Evolutionary conservation across 2,329 filamentous ascomycete species (phyloP).

Genomic region (Fusarium neocosmosporiellum): DNA sequence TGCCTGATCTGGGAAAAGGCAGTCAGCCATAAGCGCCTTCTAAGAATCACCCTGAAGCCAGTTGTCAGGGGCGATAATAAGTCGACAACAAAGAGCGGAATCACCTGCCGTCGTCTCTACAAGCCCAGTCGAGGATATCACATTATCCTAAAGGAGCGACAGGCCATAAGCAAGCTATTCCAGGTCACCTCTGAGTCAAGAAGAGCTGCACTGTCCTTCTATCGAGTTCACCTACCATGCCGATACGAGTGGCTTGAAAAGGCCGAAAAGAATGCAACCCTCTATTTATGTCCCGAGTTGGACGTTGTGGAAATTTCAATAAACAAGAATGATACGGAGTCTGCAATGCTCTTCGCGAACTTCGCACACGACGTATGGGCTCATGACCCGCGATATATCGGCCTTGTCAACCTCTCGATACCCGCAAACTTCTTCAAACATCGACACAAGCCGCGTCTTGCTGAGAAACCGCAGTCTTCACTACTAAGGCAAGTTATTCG

Average conservation of each 20-base stretch:
- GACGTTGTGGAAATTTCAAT: background rate
- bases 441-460: background rate
- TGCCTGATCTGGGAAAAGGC: background rate
- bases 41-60: background rate
- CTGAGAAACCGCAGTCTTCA: background rate
- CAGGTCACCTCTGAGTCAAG: background rate
- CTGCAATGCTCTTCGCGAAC: background rate
- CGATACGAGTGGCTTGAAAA: background rate
- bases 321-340: background rate
- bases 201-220: background rate
- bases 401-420: background rate
- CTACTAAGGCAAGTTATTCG: background rate
- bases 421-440: background rate
- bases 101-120: fast-evolving
- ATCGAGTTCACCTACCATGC: background rate
- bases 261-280: background rate
- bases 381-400: background rate
- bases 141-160: background rate
- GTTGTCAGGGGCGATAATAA: background rate
- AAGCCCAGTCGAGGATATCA: background rate
- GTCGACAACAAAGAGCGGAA: background rate
- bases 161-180: background rate
- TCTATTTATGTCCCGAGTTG: background rate
- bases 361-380: background rate
- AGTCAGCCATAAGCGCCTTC: background rate